A percentile compares a stretch with the other conserved stretches of the same genome.
Conservation (phyloP, 306 rosid species). For the Quercus berberidifolia region DNA sequence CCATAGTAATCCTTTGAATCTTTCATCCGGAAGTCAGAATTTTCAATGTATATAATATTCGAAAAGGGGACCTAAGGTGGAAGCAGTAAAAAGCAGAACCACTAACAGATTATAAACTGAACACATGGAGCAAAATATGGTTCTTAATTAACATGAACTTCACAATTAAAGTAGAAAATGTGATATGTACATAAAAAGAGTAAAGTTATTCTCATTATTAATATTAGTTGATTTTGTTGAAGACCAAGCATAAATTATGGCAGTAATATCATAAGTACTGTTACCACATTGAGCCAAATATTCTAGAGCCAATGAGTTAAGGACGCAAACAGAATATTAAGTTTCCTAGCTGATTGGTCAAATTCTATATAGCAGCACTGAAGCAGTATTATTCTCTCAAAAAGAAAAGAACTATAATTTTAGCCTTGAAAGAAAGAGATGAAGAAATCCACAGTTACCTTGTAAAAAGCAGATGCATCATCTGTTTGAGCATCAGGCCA, state of each 20-base stretch:
- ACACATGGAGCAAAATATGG: background rate
- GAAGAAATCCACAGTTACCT: slow-evolving; percentile 46
- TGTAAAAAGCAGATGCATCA: slow-evolving; percentile 69
- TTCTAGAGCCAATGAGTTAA: background rate
- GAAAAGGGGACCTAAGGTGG: slow-evolving; percentile 71
- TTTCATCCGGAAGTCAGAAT: slow-evolving; percentile 83
- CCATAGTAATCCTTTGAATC: slow-evolving; percentile 96
- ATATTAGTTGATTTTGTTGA: background rate
- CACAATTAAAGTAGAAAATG: background rate
- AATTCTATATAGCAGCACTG: background rate
- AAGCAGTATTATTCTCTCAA: background rate
- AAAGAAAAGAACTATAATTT: background rate
- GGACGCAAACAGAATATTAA: background rate
- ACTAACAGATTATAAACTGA: background rate
- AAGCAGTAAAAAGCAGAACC: background rate
- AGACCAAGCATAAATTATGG: background rate
- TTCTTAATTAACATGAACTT: background rate
- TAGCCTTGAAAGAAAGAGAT: background rate
- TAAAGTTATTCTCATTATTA: background rate
- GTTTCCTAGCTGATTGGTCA: background rate
- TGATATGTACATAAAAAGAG: background rate
- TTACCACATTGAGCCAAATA: background rate
- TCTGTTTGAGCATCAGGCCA: slow-evolving; percentile 88
- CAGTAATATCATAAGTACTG: background rate
- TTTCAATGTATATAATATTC: slow-evolving; percentile 75